phyloP scores from a whole-genome alignment of 495 filamentous ascomycete genomes.

The Aspergillus mulundensis region DNA sequence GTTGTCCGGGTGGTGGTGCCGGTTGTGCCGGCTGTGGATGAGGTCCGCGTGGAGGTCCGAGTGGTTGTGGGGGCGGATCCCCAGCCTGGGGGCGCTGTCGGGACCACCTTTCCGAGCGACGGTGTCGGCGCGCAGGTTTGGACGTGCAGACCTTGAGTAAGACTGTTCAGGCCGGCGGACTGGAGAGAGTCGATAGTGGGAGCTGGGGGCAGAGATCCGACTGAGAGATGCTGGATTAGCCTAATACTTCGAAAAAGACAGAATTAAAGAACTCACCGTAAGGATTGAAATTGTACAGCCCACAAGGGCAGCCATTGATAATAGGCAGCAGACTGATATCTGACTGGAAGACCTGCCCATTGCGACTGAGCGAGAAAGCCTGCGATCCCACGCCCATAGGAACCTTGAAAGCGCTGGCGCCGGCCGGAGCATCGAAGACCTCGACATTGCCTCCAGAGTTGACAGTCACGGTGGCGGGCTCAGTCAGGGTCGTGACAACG shows the following conservation, averaged over 20 bases:
- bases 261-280: constrained; percentile 26
- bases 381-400: constrained; percentile 55
- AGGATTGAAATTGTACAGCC: constrained; percentile 64
- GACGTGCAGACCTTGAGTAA: constrained; percentile 44
- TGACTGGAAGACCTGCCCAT: constrained; percentile 39
- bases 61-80: neutral
- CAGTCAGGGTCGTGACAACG: constrained; percentile 50
- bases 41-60: neutral
- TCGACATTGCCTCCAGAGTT: constrained; percentile 43
- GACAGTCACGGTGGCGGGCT: constrained; percentile 41
- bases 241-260: no score
- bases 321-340: constrained; percentile 52
- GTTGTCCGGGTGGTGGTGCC: constrained; percentile 2
- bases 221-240: constrained; percentile 8
- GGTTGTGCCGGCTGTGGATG: neutral
- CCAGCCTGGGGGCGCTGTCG: constrained; percentile 17
- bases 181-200: constrained; percentile 37
- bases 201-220: constrained; percentile 44
- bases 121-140: constrained; percentile 42
- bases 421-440: constrained; percentile 48
- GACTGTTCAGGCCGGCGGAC: constrained; percentile 36
- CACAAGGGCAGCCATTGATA: constrained; percentile 47
- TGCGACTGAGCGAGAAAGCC: constrained; percentile 46
- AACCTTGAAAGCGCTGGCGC: constrained; percentile 45
- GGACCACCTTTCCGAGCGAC: constrained; percentile 28